Evolutionary conservation across 352 stramenopile species (phyloP).

Genomic region (Plasmopara muralis): DNA sequence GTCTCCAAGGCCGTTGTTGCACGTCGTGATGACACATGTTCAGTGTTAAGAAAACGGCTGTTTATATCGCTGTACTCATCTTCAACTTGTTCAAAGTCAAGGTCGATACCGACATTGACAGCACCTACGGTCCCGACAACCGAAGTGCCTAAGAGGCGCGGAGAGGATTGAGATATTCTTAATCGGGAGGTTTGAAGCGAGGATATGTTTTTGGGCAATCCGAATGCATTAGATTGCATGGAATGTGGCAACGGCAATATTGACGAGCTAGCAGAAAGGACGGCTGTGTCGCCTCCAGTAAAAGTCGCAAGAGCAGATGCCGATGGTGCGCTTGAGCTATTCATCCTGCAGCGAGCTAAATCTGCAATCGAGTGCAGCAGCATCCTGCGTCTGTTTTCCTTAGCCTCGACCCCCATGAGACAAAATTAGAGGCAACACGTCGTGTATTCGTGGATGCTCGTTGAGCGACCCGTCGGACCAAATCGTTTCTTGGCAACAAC

Average conservation of each 20-base stretch:
- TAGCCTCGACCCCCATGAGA: conserved; percentile 31
- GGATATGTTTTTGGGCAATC: conserved; percentile 11
- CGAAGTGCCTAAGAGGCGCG: conserved; percentile 17
- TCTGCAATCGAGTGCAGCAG: conserved; percentile 35
- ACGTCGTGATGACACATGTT: conserved; percentile 3
- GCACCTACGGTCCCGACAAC: conserved; percentile 12
- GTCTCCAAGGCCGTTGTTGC: conserved; percentile 16
- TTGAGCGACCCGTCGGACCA: conserved; percentile 17
- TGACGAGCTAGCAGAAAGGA: conserved; percentile 25
- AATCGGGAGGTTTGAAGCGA: background rate
- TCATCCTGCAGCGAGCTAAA: conserved; percentile 22
- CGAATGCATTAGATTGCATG: conserved; percentile 6
- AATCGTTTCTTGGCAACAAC: conserved; percentile 18
- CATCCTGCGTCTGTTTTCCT: conserved; percentile 29
- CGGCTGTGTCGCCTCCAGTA: conserved; percentile 12
- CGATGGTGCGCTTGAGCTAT: conserved; percentile 3
- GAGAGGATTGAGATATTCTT: conserved; percentile 25
- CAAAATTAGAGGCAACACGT: conserved; percentile 3
- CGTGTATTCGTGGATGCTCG: conserved; percentile 16
- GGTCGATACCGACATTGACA: background rate
- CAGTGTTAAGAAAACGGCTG: conserved; percentile 4
- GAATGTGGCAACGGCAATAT: conserved; percentile 15
- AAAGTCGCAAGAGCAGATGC: conserved; percentile 6
- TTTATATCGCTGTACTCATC: conserved; percentile 9
- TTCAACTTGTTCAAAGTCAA: conserved; percentile 13